phyloP scores from a whole-genome alignment of 2,329 filamentous ascomycete genomes.

The Trichoderma polysporum region DNA sequence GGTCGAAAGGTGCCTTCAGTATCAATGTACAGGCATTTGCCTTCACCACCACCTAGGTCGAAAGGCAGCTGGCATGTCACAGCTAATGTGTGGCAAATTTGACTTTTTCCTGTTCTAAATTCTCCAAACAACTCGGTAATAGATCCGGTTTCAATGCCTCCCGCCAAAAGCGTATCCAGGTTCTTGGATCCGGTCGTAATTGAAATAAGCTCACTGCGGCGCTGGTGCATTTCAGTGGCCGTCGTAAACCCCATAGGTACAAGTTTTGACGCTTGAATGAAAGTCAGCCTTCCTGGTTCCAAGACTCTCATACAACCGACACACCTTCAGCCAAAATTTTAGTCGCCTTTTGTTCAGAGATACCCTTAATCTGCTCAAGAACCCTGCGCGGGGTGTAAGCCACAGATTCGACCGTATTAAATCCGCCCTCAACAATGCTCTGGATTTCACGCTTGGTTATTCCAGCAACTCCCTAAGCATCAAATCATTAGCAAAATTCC shows the following conservation, averaged over 20 bases:
- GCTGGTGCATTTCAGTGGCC: slow-evolving; percentile 97
- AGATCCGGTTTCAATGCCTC: slow-evolving; percentile 93
- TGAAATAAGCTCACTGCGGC: slow-evolving; percentile 93
- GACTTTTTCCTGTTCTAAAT: slow-evolving; percentile 96
- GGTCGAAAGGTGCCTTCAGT: slow-evolving; percentile 97
- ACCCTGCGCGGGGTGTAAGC: slow-evolving; percentile 84
- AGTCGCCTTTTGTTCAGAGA: slow-evolving; percentile 92
- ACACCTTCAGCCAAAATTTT: slow-evolving; percentile 88
- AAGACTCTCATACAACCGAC: background rate
- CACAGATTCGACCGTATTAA: slow-evolving; percentile 91
- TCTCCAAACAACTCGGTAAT: slow-evolving; percentile 98
- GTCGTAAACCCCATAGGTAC: slow-evolving; percentile 99
- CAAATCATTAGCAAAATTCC: background rate
- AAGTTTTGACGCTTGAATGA: slow-evolving; percentile 74
- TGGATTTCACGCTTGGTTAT: slow-evolving; percentile 96
- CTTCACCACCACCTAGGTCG: slow-evolving; percentile 97
- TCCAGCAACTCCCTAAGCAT: slow-evolving; percentile 72
- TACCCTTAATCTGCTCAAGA: slow-evolving; percentile 94
- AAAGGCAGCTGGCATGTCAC: slow-evolving; percentile 97
- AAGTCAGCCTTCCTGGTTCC: background rate
- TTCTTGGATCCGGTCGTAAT: slow-evolving; percentile 98
- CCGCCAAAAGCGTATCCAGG: slow-evolving; percentile 89
- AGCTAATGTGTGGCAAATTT: slow-evolving; percentile 97
- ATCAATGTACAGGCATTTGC: slow-evolving; percentile 97
- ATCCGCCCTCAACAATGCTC: slow-evolving; percentile 85